phyloP scores from a whole-genome alignment of 768 basidiomycete genomes.

The Boletus tylopilopsis region DNA sequence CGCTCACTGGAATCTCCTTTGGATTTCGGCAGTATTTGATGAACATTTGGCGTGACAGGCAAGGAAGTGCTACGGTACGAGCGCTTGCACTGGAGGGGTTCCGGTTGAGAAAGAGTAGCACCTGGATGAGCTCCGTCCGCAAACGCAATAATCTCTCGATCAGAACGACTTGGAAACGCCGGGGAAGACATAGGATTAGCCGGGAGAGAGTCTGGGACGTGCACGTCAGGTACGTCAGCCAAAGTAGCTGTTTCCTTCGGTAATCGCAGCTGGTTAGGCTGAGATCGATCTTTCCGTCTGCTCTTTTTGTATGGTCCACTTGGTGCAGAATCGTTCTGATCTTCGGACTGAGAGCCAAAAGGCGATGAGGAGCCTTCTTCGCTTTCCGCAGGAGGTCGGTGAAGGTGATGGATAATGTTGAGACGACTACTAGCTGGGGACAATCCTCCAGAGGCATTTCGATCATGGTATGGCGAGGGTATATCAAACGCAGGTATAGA shows the following conservation, averaged over 20 bases:
- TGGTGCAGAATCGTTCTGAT: constrained; percentile 28
- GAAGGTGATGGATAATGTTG: constrained; percentile 35
- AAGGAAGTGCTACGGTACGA: constrained; percentile 36
- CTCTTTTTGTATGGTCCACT: constrained; percentile 9
- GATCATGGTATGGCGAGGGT: constrained; percentile 31
- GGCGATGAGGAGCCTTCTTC: constrained; percentile 48
- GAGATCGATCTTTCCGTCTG: constrained; percentile 22
- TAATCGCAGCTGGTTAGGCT: constrained; percentile 20
- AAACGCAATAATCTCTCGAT: constrained; percentile 3
- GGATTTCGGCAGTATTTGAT: constrained; percentile 32
- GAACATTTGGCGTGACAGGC: constrained; percentile 20
- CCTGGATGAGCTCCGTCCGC: neutral
- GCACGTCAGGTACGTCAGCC: constrained; percentile 4
- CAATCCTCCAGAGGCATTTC: constrained; percentile 27
- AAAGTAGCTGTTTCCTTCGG: constrained; percentile 10
- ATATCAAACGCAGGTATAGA: constrained; percentile 30
- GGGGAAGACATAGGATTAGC: constrained; percentile 1
- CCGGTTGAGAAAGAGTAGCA: neutral
- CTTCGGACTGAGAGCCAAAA: constrained; percentile 44
- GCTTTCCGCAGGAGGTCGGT: constrained; percentile 36
- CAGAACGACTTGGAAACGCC: neutral
- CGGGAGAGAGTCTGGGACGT: constrained; percentile 3
- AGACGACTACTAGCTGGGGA: constrained; percentile 45
- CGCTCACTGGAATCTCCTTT: constrained; percentile 45
- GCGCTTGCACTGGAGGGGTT: constrained; percentile 1